phyloP scores from a whole-genome alignment of 2,329 filamentous ascomycete genomes.

The Phialemonium atrogriseum region DNA sequence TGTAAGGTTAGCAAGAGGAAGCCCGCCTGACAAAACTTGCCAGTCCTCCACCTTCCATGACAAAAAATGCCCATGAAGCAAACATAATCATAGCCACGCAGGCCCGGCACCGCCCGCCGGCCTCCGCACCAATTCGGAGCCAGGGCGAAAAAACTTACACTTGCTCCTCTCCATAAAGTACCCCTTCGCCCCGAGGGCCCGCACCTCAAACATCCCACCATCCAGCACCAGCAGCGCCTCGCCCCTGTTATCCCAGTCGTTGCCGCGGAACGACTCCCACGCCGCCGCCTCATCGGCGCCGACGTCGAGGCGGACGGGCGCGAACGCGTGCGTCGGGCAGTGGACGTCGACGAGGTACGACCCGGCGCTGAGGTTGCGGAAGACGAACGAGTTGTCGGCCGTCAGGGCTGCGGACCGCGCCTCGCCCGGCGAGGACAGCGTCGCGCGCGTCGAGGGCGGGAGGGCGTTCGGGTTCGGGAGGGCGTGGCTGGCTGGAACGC shows the following conservation, averaged over 20 bases:
- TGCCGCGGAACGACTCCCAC: slow-evolving; percentile 82
- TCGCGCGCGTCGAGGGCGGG: slow-evolving; percentile 59
- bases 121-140: no score
- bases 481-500: slow-evolving; percentile 26
- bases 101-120: no score
- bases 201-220: slow-evolving; percentile 49
- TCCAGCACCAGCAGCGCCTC: slow-evolving; percentile 42
- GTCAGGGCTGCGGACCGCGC: slow-evolving; percentile 53
- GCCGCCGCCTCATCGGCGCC: slow-evolving; percentile 29
- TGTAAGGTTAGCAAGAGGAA: slow-evolving; percentile 1
- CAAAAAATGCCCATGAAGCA: slow-evolving; percentile 2
- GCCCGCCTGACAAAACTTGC: no score
- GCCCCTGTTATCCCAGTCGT: slow-evolving; percentile 84
- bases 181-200: slow-evolving; percentile 54
- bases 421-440: slow-evolving; percentile 35
- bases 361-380: slow-evolving; percentile 60
- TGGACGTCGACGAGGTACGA: slow-evolving; percentile 80
- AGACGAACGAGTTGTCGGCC: slow-evolving; percentile 62
- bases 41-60: neutral
- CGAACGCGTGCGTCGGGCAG: slow-evolving; percentile 65
- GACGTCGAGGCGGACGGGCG: slow-evolving; percentile 74
- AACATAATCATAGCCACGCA: no score
- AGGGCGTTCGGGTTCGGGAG: slow-evolving; percentile 44
- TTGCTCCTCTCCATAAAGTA: slow-evolving; percentile 70
- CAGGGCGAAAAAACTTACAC: slow-evolving; percentile 49